A percentile compares a stretch with the other conserved stretches of the same genome.
Evolutionary conservation across 257 asterid species (phyloP).

Genomic region (Scutellaria barbata): DNA sequence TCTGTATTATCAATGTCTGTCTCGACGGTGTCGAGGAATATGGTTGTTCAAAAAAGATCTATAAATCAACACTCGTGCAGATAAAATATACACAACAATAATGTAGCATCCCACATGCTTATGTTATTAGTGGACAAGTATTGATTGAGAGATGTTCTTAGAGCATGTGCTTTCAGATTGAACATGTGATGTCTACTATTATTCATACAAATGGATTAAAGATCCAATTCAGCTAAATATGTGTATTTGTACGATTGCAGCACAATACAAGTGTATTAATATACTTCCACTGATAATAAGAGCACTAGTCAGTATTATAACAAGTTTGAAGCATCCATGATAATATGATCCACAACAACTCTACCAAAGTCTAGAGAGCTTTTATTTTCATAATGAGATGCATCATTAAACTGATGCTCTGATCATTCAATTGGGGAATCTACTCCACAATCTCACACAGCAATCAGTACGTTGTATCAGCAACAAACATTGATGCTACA

Average conservation of each 20-base stretch:
- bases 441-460: constrained; percentile 58
- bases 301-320: neutral
- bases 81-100: neutral
- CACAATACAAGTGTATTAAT: too few species aligned
- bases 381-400: neutral
- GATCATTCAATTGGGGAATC: constrained; percentile 61
- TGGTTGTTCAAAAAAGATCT: too few species aligned
- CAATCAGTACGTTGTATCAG: constrained; percentile 42
- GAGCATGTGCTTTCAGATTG: neutral
- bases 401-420: constrained; percentile 43
- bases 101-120: neutral
- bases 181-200: neutral
- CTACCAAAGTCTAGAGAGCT: neutral
- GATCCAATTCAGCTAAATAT: neutral
- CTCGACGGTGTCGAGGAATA: neutral
- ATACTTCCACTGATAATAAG: too few species aligned
- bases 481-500: constrained; percentile 10
- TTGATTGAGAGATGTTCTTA: too few species aligned
- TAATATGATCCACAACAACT: neutral
- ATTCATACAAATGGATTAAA: neutral
- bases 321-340: constrained; percentile 7
- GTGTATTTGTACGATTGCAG: neutral
- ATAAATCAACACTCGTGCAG: too few species aligned
- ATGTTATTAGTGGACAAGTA: too few species aligned
- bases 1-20: too few species aligned